Base-by-base conservation (phyloP, 2,329 filamentous ascomycete species). In the Ceratocystis huliohia region DNA sequence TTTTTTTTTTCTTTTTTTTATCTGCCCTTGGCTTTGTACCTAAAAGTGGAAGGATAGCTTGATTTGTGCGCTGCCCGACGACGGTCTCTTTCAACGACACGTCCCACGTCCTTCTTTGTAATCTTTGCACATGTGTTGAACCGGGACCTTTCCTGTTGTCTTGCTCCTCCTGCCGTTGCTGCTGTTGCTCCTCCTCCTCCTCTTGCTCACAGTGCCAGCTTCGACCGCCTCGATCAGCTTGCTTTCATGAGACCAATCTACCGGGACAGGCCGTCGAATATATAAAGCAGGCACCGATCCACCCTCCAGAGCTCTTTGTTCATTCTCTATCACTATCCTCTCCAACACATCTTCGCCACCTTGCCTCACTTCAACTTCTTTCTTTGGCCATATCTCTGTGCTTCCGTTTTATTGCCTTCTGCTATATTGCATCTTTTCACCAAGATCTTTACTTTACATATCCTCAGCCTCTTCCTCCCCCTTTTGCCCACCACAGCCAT, bases 181-280 rank as follows among this genome's bases (percentile, higher is more conserved):
- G 2, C 48, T 53, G 5, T 25, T 53, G 20, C 48, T 25, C 48
- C 20, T 53, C 20, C 20, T 53, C 20, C 20, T 25, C 48, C 48
- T 53, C 7, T 22, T 50, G 15, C 46, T 50, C 61, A 48, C 37
- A 46, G 30, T 63, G 53, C 28, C 33, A 30, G 53, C 28, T 17
- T 63, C 25, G 44, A 30, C 46, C 44, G 20, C 44, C 15, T 50
- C 20, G 44, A 33, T 63, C 53, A 33, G 53, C 53, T n/a, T 57
- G 53, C 53, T n/a, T 57, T 45, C 59, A 64, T 61, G 56, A 67
- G 64, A 66, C 62, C 62, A 62, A 65, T 41, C 45, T 61, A 30
- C 37, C 63, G 66, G 66, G 66, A 65, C 63, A 65, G 46, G 25
- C 56, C 28, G 37, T 65, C 30, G 20, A 61, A 46, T 67, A 67